Conservation (phyloP, 1,284 basidiomycete genomes). For the Boletus austroedulis region DNA sequence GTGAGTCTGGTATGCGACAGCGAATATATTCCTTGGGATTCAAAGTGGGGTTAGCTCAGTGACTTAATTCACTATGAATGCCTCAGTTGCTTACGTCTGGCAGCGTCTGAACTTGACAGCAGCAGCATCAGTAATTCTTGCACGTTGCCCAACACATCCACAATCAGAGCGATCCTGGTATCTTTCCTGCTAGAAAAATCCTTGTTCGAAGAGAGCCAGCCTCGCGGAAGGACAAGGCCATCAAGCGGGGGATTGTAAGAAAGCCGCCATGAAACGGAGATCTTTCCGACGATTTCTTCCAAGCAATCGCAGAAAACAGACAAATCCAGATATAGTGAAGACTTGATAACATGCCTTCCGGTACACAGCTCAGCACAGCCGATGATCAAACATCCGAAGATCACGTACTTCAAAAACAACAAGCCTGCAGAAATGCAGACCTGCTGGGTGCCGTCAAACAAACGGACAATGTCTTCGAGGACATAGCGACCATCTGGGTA, state of each 20-base stretch:
- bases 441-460: slow-evolving; percentile 15
- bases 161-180: slow-evolving; percentile 5
- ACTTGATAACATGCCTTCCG: slow-evolving; percentile 42
- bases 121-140: slow-evolving; percentile 16
- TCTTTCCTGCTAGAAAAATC: slow-evolving; percentile 26
- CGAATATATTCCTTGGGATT: slow-evolving; percentile 11
- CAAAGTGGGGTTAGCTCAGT: background rate
- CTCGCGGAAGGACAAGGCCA: slow-evolving; percentile 46
- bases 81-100: slow-evolving; percentile 11
- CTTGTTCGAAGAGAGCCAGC: slow-evolving; percentile 42
- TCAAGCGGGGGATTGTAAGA: slow-evolving; percentile 34
- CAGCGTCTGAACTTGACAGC: slow-evolving; percentile 9
- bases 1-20: slow-evolving; percentile 27
- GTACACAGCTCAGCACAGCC: background rate
- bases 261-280: slow-evolving; percentile 36
- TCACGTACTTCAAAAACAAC: slow-evolving; percentile 20
- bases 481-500: slow-evolving; percentile 28
- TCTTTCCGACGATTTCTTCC: slow-evolving; percentile 42
- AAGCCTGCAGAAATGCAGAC: slow-evolving; percentile 33
- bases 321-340: slow-evolving; percentile 38
- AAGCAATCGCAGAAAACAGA: slow-evolving; percentile 46
- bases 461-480: slow-evolving; percentile 37
- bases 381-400: background rate
- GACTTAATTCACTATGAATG: too few relatives aligned
- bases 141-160: slow-evolving; percentile 11